A percentile compares a stretch with the other conserved stretches of the same genome.
These are phyloP conservation scores for Talaromyces atroroseus DNA, from an alignment of 2,329 filamentous ascomycete species.

Conservation along the genomic window DNA sequence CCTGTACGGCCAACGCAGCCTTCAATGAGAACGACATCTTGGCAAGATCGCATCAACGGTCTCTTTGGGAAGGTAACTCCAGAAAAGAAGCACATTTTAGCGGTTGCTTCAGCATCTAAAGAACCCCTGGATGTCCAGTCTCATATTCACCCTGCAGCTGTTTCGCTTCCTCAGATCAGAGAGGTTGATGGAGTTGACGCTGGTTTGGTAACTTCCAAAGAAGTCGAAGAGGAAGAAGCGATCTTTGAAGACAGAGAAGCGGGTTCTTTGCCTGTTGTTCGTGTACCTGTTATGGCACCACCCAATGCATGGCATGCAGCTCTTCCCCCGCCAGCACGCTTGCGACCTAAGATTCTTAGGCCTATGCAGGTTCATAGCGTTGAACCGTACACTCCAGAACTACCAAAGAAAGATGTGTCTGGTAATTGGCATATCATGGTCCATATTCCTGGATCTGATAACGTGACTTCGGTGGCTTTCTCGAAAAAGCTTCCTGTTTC, in stretches of 20 bases:
- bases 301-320: slow-evolving; percentile 60
- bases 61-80: slow-evolving; percentile 57
- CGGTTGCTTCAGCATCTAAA: slow-evolving; percentile 63
- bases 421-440: slow-evolving; percentile 37
- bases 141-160: slow-evolving; percentile 55
- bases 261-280: slow-evolving; percentile 67
- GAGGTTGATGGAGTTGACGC: slow-evolving; percentile 36
- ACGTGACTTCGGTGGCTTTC: slow-evolving; percentile 38
- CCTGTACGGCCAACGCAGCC: slow-evolving; percentile 35
- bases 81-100: slow-evolving; percentile 51
- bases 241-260: slow-evolving; percentile 79
- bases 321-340: slow-evolving; percentile 28
- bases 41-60: slow-evolving; percentile 81
- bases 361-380: slow-evolving; percentile 48
- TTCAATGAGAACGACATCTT: slow-evolving; percentile 47
- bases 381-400: slow-evolving; percentile 40
- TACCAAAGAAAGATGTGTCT: slow-evolving; percentile 34
- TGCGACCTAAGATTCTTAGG: slow-evolving; percentile 47
- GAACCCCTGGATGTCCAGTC: slow-evolving; percentile 57
- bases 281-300: slow-evolving; percentile 59
- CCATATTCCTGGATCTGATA: slow-evolving; percentile 44
- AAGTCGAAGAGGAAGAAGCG: slow-evolving; percentile 71
- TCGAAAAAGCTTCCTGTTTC: slow-evolving; percentile 27
- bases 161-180: slow-evolving; percentile 46
- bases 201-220: slow-evolving; percentile 54